Evolutionary conservation across 768 basidiomycete genomes (phyloP).

Genomic region (Termitomyces sp.): DNA sequence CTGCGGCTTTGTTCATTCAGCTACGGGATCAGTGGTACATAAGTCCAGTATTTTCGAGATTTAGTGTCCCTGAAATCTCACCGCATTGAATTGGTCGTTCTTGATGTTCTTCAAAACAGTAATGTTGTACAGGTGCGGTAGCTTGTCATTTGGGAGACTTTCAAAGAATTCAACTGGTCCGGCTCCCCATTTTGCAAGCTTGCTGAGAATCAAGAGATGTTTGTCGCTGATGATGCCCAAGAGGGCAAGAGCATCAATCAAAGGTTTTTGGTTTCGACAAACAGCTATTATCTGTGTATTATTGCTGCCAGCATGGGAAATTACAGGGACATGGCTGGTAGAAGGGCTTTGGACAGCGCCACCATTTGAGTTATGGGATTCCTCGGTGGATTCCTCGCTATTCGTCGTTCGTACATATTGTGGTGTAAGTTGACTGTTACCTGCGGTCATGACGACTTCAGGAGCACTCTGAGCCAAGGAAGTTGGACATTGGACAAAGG

Average conservation of each 20-base stretch:
- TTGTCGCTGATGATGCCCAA: slow-evolving; percentile 2
- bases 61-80: background rate
- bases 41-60: background rate
- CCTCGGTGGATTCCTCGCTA: background rate
- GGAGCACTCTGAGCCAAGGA: background rate
- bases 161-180: background rate
- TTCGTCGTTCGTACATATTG: background rate
- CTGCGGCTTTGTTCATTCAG: no score
- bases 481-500: background rate
- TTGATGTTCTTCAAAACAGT: background rate
- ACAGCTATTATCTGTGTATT: background rate
- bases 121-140: background rate
- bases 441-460: background rate
- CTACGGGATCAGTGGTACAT: background rate
- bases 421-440: background rate
- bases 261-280: background rate
- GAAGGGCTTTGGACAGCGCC: background rate
- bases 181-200: background rate
- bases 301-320: background rate
- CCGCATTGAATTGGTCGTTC: background rate
- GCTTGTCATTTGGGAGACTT: background rate
- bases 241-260: background rate
- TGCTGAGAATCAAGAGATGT: slow-evolving; percentile 1
- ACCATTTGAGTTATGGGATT: background rate
- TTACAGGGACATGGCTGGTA: background rate